Evolutionary conservation across 2,329 filamentous ascomycete genomes (phyloP).

Genomic region (Epichloe typhina): DNA sequence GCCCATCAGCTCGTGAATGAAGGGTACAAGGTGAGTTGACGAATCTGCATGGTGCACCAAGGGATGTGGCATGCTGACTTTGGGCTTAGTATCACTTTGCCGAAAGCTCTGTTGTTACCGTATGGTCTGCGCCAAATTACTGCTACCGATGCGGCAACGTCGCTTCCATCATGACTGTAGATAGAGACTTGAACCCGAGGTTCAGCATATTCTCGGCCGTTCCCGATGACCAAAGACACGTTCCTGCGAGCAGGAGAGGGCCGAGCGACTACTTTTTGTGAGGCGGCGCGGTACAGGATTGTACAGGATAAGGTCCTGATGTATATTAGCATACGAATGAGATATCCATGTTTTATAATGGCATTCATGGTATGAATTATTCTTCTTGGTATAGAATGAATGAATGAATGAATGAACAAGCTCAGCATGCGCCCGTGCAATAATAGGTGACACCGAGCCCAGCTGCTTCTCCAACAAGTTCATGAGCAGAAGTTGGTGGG

Average conservation of each 20-base stretch:
- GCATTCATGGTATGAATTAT: slow-evolving; percentile 3
- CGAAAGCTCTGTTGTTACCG: slow-evolving; percentile 90
- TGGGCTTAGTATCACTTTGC: slow-evolving; percentile 70
- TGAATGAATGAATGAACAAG: no score
- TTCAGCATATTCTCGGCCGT: slow-evolving; percentile 89
- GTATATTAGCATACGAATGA: slow-evolving; percentile 29
- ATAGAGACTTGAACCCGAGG: slow-evolving; percentile 70
- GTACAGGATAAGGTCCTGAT: slow-evolving; percentile 18
- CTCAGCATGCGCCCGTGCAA: no score
- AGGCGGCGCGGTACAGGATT: slow-evolving; percentile 16
- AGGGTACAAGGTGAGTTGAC: slow-evolving; percentile 66
- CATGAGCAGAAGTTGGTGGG: no score
- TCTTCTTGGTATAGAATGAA: not conserved
- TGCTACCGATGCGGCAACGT: slow-evolving; percentile 94
- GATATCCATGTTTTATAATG: slow-evolving; percentile 24
- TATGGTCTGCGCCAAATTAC: slow-evolving; percentile 96
- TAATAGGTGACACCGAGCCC: no score
- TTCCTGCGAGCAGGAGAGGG: slow-evolving; percentile 56
- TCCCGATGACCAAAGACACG: slow-evolving; percentile 71
- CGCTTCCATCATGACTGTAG: slow-evolving; percentile 89
- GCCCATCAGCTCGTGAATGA: slow-evolving; percentile 98
- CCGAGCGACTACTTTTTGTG: slow-evolving; percentile 60
- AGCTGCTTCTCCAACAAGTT: no score
- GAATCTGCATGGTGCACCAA: not conserved
- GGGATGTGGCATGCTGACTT: not conserved